Evolutionary conservation across 371 early-diverging fungal species (phyloP).

Genomic region (Nematocida ironsii): DNA sequence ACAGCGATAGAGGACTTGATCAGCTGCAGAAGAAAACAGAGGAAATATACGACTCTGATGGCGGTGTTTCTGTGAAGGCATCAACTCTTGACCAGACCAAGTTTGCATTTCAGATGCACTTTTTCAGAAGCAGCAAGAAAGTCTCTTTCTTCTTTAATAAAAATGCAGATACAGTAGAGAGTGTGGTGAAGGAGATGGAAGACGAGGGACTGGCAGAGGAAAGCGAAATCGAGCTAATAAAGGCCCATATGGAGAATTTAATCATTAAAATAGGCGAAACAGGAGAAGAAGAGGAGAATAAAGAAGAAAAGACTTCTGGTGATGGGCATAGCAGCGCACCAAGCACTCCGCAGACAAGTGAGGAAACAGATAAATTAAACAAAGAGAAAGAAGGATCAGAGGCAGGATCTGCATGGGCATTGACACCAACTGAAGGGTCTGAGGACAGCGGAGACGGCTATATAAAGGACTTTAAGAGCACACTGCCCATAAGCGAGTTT

Average conservation of each 20-base stretch:
- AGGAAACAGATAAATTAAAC: not conserved
- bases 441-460: conserved; percentile 47
- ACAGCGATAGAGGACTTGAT: not conserved
- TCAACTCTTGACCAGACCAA: conserved; percentile 26
- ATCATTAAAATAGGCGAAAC: conserved; percentile 43
- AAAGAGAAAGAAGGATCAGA: not conserved
- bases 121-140: conserved; percentile 40
- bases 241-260: conserved; percentile 58
- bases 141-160: conserved; percentile 77
- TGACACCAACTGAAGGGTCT: conserved; percentile 8
- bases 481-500: conserved; percentile 65
- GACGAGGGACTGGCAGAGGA: conserved; percentile 65
- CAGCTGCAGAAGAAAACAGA: conserved; percentile 27
- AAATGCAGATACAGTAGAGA: conserved; percentile 80
- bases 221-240: conserved; percentile 54
- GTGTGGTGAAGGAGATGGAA: conserved; percentile 80
- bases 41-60: conserved; percentile 39
- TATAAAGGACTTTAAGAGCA: conserved; percentile 59
- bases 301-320: not conserved
- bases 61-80: conserved; percentile 49
- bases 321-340: not conserved
- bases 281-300: not conserved
- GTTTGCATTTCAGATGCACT: conserved; percentile 59
- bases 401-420: not conserved
- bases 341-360: not conserved